phyloP scores from a whole-genome alignment of 306 rosid species.

The Coriaria nepalensis region DNA sequence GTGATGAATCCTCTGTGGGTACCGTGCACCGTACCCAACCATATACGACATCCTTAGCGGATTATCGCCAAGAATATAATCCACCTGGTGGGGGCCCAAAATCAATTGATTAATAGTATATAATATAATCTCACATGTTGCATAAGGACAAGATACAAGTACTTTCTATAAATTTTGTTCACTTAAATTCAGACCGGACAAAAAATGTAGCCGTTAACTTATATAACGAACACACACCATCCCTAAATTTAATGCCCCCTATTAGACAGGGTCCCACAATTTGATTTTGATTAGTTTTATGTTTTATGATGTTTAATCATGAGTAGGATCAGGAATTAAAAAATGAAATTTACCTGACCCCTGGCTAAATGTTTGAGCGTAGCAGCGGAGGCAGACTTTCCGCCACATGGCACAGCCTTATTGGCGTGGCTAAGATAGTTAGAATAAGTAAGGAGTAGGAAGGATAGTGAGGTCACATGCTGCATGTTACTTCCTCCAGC shows the following conservation, averaged over 20 bases:
- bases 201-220: conserved; percentile 47
- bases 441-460: conserved; percentile 67
- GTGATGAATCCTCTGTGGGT: conserved; percentile 89
- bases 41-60: conserved; percentile 86
- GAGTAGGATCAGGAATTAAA: background rate
- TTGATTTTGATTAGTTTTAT: background rate
- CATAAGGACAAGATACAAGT: too few relatives aligned
- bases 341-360: conserved; percentile 46
- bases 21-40: conserved; percentile 86
- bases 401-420: conserved; percentile 73
- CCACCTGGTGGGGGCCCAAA: conserved; percentile 50
- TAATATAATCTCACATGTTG: too few relatives aligned
- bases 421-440: conserved; percentile 91
- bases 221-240: conserved; percentile 11
- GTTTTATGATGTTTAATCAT: background rate
- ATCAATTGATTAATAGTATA: too few relatives aligned
- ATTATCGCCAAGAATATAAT: conserved; percentile 86
- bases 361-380: conserved; percentile 56
- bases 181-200: conserved; percentile 15
- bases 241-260: conserved; percentile 3
- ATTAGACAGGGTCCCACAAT: too few relatives aligned
- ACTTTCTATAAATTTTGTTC: background rate
- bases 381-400: conserved; percentile 54
- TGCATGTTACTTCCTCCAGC: conserved; percentile 99
- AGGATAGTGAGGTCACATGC: conserved; percentile 88